Evolutionary conservation across 192 early-diverging fungal species (phyloP).

Genomic region (Rhizoclosmatium globosum): DNA sequence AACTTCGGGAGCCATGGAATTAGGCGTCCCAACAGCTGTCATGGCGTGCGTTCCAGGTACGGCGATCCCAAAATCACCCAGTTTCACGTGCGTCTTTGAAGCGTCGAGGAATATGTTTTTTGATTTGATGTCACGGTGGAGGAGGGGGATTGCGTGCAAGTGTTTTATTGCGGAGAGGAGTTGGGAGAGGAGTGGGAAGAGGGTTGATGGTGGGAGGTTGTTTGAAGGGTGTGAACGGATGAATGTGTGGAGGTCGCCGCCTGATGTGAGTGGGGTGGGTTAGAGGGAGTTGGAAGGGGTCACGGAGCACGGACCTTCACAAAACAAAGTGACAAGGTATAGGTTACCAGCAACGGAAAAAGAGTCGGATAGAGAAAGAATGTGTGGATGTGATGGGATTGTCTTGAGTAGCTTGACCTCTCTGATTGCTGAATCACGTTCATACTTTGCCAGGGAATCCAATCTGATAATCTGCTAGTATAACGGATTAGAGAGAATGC

Average conservation of each 20-base stretch:
- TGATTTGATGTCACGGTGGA: constrained; percentile 36
- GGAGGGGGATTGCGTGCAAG: constrained; percentile 15
- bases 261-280: no score
- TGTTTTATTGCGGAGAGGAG: constrained; percentile 4
- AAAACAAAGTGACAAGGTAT: constrained; percentile 29
- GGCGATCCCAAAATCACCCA: constrained; percentile 40
- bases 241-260: no score
- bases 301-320: no score
- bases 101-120: constrained; percentile 39
- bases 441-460: background rate
- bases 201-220: no score
- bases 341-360: constrained; percentile 26
- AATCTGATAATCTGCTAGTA: constrained; percentile 5
- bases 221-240: no score
- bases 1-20: constrained; percentile 34
- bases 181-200: constrained; percentile 14
- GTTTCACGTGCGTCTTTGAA: constrained; percentile 8
- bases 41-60: background rate
- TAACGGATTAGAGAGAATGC: background rate
- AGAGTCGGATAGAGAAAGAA: constrained; percentile 36
- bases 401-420: constrained; percentile 17
- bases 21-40: constrained; percentile 31
- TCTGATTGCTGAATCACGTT: constrained; percentile 18
- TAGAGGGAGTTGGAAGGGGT: no score
- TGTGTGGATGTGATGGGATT: constrained; percentile 31